Evolutionary conservation across 257 asterid genomes (phyloP).

Genomic region (Nicotiana sylvestris): DNA sequence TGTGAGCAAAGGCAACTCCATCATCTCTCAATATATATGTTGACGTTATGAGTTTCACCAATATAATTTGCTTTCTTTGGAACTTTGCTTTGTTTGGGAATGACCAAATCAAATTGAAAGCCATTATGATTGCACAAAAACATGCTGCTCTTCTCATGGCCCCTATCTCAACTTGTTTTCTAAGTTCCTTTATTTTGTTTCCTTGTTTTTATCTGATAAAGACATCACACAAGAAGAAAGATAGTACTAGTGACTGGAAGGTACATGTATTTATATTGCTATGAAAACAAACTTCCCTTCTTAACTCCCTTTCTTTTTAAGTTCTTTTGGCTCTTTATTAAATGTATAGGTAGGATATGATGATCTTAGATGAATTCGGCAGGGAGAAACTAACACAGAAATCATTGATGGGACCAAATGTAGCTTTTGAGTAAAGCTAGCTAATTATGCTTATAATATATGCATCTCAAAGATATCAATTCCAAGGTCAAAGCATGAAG

Average conservation of each 20-base stretch:
- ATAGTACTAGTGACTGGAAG: constrained; percentile 26
- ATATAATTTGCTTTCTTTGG: constrained; percentile 18
- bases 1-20: constrained; percentile 67
- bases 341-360: constrained; percentile 17
- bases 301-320: constrained; percentile 7
- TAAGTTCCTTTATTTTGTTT: constrained; percentile 42
- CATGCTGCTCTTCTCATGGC: constrained; percentile 52
- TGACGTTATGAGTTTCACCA: constrained; percentile 31
- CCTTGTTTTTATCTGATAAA: constrained; percentile 52
- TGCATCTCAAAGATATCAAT: constrained; percentile 33
- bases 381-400: constrained; percentile 16
- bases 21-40: constrained; percentile 7
- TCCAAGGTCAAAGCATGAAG: constrained; percentile 52
- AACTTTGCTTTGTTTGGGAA: constrained; percentile 52
- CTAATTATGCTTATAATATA: constrained; percentile 40
- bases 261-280: constrained; percentile 8
- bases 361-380: constrained; percentile 16
- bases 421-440: constrained; percentile 61
- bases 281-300: constrained; percentile 4
- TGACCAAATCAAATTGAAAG: constrained; percentile 62
- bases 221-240: constrained; percentile 34
- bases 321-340: not conserved
- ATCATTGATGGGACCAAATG: constrained; percentile 44
- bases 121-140: constrained; percentile 69
- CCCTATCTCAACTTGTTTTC: constrained; percentile 80